Conservation (phyloP, 768 basidiomycete species). For the Mycena epipterygia region DNA sequence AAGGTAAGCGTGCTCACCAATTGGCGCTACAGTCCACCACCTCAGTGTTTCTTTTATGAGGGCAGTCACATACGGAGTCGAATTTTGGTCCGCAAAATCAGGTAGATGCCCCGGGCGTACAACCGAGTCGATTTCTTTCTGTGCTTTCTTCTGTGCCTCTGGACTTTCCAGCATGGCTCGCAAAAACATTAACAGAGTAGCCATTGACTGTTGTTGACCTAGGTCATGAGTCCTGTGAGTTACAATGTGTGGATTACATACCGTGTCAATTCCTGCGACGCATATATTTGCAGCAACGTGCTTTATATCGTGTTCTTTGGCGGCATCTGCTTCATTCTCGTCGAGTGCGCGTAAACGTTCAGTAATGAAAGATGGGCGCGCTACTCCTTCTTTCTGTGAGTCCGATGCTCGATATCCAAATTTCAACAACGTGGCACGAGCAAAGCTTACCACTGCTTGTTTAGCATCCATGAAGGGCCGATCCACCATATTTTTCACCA, state of each 20-base stretch:
- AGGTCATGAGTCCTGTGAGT: background rate
- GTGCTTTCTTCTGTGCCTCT: slow-evolving; percentile 43
- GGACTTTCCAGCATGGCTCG: slow-evolving; percentile 48
- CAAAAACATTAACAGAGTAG: slow-evolving; percentile 33
- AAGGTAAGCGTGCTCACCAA: background rate
- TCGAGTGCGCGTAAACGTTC: background rate
- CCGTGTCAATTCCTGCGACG: background rate
- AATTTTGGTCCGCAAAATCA: background rate
- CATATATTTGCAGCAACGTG: background rate
- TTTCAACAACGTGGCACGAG: background rate
- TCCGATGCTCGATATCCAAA: background rate
- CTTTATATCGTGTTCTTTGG: background rate
- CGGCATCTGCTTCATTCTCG: background rate
- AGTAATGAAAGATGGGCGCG: background rate
- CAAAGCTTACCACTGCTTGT: background rate
- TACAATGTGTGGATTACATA: background rate
- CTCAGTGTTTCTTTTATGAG: slow-evolving; percentile 11
- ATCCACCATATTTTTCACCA: background rate
- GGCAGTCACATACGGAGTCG: slow-evolving; percentile 6
- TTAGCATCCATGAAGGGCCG: background rate
- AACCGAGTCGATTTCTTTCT: slow-evolving; percentile 46
- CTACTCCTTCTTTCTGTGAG: background rate
- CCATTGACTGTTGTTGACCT: background rate
- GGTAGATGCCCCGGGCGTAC: slow-evolving; percentile 26
- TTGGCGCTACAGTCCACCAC: background rate